phyloP scores from a whole-genome alignment of 192 early-diverging fungal genomes.

The Rhizophlyctis rosea region DNA sequence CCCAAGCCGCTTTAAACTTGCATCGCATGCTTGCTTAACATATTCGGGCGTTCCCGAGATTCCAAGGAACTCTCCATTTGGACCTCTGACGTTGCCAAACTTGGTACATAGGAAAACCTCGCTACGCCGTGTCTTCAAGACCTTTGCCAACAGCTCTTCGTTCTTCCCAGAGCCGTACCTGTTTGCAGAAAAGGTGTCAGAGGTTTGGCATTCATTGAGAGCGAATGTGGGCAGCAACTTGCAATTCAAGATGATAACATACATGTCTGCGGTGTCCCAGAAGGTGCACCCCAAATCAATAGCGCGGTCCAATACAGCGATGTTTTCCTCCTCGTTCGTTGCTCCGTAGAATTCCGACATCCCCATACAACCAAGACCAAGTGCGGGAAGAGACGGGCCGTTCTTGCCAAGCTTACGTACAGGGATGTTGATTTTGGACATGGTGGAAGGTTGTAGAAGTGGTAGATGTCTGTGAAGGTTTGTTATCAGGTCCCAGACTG shows the following conservation, averaged over 20 bases:
- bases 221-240: no score
- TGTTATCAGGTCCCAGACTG: no score
- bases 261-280: constrained; percentile 3
- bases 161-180: constrained; percentile 40
- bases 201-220: no score
- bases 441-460: no score
- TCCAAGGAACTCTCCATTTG: constrained; percentile 19
- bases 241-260: no score
- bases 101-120: constrained; percentile 62
- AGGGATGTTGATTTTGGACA: no score
- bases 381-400: constrained; percentile 7
- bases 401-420: constrained; percentile 5
- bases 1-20: constrained; percentile 48
- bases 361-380: constrained; percentile 18
- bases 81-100: constrained; percentile 44
- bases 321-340: constrained; percentile 14
- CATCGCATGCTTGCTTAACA: constrained; percentile 43
- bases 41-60: constrained; percentile 48
- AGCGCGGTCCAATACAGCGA: constrained; percentile 14
- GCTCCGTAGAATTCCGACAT: constrained; percentile 16
- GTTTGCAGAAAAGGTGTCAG: no score
- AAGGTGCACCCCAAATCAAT: constrained; percentile 31
- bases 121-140: constrained; percentile 45
- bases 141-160: constrained; percentile 51
- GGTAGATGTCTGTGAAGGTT: no score